Conservation (phyloP, 345 rosid genomes). For the Salix exigua region DNA sequence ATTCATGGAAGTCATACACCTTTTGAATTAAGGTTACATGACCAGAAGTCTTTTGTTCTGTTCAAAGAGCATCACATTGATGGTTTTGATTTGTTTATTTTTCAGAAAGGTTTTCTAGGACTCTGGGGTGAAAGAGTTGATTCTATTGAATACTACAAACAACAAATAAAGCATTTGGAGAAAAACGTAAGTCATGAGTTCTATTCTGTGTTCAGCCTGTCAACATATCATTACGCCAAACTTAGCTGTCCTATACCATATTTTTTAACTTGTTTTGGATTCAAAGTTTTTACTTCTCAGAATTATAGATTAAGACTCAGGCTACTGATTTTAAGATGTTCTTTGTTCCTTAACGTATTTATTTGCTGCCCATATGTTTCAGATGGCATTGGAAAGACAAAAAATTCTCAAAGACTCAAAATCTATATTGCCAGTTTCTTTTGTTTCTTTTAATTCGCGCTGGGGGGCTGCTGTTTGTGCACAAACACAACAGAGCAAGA, state of each 20-base stretch:
- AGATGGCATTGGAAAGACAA: conserved; percentile 78
- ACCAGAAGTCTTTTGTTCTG: neutral
- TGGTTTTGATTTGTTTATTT: conserved; percentile 9
- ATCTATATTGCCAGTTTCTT: conserved; percentile 69
- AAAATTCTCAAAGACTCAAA: conserved; percentile 67
- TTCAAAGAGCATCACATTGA: conserved; percentile 7
- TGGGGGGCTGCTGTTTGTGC: conserved; percentile 99
- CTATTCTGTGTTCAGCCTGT: conserved; percentile 4
- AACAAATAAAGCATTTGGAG: conserved; percentile 52
- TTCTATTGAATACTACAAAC: conserved; percentile 73
- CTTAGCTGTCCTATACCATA: too few species aligned
- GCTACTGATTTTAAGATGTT: neutral
- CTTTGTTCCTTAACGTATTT: neutral
- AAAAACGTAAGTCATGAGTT: conserved; percentile 44
- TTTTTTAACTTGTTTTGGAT: neutral
- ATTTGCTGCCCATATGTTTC: conserved; percentile 7
- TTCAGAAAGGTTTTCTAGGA: conserved; percentile 85
- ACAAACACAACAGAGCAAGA: conserved; percentile 93
- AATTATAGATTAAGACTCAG: neutral
- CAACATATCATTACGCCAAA: neutral
- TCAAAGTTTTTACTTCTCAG: neutral
- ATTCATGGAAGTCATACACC: neutral
- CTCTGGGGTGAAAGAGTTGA: conserved; percentile 78
- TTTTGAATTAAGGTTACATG: neutral
- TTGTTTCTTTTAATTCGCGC: conserved; percentile 85